Evolutionary conservation across 108 stramenopile genomes (phyloP), one percentile per base, ranked within the genome.

Genomic region (Cyclotella choctawhatcheeana): DNA sequence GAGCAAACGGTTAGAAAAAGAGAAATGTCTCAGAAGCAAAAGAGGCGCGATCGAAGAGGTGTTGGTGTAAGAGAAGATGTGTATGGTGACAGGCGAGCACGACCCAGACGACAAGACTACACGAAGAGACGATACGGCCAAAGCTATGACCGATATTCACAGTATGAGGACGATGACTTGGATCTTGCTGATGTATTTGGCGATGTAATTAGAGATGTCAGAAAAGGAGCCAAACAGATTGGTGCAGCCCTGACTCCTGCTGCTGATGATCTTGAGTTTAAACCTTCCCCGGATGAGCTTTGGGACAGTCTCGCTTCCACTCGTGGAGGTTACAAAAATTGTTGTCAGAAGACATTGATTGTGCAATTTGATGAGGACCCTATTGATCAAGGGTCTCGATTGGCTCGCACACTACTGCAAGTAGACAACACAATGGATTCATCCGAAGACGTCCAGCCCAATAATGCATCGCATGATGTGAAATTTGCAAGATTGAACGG

Each of bases 361-460:
- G 88, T 94, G 0, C 93, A 94, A 64, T 92, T 94, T 76, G 90
- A 90, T 35, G 69, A 92, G 25, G 93, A 94, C 66, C 70, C 66
- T 0, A 84, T 94, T 22, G 90, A 91, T 77, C 93, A 94, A 58
- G 87, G 91, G 43, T 54, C 90, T 25, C 82, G 89, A 56, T 63
- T 94, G 64, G 87, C 93, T 5, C 50, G 74, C 0, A 64, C 67
- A 3, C 52, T 88, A 16, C 32, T 92, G 32, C 44, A 67, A 10
- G 60, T 64, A 32, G 56, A 44, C 32, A 54, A 37, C 44, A 44
- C 45, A 25, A 58, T 18, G 51, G 43, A 66, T 22, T 48, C 61
- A 26, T 32, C 45, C 21, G 20, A 48, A n/a, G 67, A 64, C n/a
- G 30, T 5, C 27, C 44, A 21, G 33, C 12, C 25, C 22, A 26